These are phyloP conservation scores for Artomyces pyxidatus DNA, from an alignment of 768 basidiomycete species.

Conservation along the genomic window DNA sequence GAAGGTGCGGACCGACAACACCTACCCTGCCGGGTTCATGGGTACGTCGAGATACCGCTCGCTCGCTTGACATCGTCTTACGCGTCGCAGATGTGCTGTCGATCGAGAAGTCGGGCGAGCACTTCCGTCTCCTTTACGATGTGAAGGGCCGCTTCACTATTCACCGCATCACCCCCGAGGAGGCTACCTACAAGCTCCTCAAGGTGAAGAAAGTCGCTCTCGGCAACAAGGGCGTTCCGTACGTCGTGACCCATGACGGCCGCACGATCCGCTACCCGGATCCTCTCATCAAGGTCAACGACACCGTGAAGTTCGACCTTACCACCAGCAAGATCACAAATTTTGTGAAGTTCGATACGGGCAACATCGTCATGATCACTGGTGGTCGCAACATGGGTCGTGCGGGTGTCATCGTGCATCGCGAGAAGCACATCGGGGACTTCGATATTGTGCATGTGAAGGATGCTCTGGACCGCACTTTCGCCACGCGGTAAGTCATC, in stretches of 20 bases:
- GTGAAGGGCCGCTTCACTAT: constrained; percentile 99
- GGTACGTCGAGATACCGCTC: constrained; percentile 41
- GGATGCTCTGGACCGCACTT: constrained; percentile 90
- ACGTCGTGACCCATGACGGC: constrained; percentile 98
- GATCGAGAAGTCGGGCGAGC: constrained; percentile 96
- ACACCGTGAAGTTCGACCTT: constrained; percentile 95
- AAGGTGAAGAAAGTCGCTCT: constrained; percentile 90
- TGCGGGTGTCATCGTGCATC: constrained; percentile 91
- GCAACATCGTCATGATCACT: constrained; percentile 95
- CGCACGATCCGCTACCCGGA: constrained; percentile 99
- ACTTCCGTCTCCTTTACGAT: constrained; percentile 99
- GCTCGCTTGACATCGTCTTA: constrained; percentile 2
- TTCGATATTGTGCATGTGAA: constrained; percentile 99
- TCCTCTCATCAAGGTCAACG: constrained; percentile 90
- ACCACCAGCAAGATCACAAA: constrained; percentile 90
- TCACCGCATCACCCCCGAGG: constrained; percentile 97
- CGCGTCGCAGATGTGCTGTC: constrained; percentile 74
- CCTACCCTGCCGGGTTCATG: constrained; percentile 96
- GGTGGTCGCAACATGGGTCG: constrained; percentile 99
- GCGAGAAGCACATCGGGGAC: constrained; percentile 96
- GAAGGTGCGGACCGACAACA: constrained; percentile 97
- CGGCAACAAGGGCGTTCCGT: constrained; percentile 89
- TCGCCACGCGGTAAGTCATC: constrained; percentile 83
- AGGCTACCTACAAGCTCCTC: constrained; percentile 93
- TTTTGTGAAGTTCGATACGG: constrained; percentile 93